Evolutionary conservation across 163 green algal genomes (phyloP).

Genomic region (Chlorella variabilis): DNA sequence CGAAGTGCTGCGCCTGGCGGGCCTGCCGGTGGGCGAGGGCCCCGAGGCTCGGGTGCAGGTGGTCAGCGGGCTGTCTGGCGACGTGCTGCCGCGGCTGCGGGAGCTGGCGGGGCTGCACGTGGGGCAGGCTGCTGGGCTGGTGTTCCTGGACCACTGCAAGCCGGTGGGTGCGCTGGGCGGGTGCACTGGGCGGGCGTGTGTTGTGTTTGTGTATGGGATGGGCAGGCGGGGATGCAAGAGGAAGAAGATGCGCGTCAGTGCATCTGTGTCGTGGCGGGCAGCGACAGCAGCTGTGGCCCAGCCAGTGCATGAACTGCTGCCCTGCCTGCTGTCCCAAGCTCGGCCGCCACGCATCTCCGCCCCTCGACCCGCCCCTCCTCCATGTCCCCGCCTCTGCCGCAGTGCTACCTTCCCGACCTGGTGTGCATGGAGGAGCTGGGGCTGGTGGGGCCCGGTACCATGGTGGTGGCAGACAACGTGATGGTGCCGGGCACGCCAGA

Average conservation of each 20-base stretch:
- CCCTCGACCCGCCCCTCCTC: background rate
- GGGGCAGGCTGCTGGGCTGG: background rate
- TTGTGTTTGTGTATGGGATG: no score
- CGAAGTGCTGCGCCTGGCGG: conserved; percentile 2
- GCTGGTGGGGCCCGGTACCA: background rate
- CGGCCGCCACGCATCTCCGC: background rate
- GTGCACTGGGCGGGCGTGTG: no score
- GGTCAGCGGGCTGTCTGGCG: background rate
- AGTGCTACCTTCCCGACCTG: conserved; percentile 29
- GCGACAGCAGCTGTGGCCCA: no score
- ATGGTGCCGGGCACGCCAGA: conserved; percentile 5
- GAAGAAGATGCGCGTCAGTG: no score
- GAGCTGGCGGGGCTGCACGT: background rate
- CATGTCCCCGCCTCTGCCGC: background rate
- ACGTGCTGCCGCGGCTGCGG: background rate
- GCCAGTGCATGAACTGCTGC: no score
- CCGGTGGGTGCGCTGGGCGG: background rate
- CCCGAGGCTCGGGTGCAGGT: conserved; percentile 1
- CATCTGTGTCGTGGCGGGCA: no score
- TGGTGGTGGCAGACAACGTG: conserved; percentile 32
- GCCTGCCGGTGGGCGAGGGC: background rate
- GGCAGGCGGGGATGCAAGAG: no score
- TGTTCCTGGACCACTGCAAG: conserved; percentile 29
- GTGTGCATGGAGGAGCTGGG: conserved; percentile 6
- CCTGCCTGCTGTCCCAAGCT: no score